Percentiles rank a stretch among this genome's conserved stretches.
phyloP scores from a whole-genome alignment of 768 basidiomycete genomes.

The Pleurotus cornucopiae region DNA sequence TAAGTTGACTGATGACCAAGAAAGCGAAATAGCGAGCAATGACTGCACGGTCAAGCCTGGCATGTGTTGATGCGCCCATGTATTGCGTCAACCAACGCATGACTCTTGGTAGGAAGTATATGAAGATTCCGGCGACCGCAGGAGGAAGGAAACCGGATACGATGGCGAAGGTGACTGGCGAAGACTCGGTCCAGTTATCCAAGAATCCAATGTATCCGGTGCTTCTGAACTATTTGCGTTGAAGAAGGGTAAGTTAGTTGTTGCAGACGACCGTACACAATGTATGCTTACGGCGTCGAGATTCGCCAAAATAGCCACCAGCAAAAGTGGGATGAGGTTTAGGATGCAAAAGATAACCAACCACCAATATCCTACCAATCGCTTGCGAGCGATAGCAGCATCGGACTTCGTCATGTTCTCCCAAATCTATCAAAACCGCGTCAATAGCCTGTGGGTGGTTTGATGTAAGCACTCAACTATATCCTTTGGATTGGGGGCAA shows the following conservation, averaged over 20 bases:
- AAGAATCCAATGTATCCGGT: slow-evolving; percentile 60
- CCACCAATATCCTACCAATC: slow-evolving; percentile 58
- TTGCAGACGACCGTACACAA: not conserved
- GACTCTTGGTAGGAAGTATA: slow-evolving; percentile 70
- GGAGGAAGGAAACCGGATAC: slow-evolving; percentile 85
- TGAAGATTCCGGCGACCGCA: slow-evolving; percentile 67
- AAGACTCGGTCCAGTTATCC: slow-evolving; percentile 51
- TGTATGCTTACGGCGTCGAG: slow-evolving; percentile 51
- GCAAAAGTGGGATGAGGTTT: slow-evolving; percentile 78
- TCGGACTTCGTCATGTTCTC: slow-evolving; percentile 62
- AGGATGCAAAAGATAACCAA: slow-evolving; percentile 69
- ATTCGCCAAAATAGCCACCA: slow-evolving; percentile 82
- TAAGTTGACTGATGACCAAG: slow-evolving; percentile 77
- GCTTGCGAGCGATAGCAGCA: slow-evolving; percentile 45
- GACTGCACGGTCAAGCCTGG: slow-evolving; percentile 71
- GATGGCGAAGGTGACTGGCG: slow-evolving; percentile 60
- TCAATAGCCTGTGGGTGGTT: not conserved
- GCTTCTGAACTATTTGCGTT: slow-evolving; percentile 35
- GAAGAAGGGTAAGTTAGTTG: not conserved
- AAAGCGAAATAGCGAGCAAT: slow-evolving; percentile 83
- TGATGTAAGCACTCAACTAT: slow-evolving; percentile 29
- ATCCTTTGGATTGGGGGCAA: slow-evolving; percentile 61
- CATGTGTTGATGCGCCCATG: slow-evolving; percentile 46
- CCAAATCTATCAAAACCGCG: slow-evolving; percentile 54
- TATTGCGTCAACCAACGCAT: slow-evolving; percentile 74